Conservation (phyloP, 2,329 filamentous ascomycete species). For the Ustulina deusta region DNA sequence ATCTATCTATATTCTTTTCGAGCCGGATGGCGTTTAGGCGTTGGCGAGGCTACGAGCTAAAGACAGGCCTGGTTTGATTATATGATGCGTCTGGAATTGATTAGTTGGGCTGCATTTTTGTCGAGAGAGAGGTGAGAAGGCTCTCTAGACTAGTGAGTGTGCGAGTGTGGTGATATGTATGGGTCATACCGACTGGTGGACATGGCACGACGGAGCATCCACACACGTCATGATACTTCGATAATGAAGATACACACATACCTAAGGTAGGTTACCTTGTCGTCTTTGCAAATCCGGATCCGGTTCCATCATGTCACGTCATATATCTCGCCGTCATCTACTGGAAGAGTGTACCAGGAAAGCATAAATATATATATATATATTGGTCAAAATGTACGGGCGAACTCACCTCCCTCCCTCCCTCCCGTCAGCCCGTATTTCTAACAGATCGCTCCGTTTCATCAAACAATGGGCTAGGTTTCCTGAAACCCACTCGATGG, state of each 20-base stretch:
- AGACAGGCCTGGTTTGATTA: background rate
- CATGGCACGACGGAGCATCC: no score
- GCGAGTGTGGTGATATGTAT: background rate
- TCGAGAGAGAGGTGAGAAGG: no score
- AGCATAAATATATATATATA: conserved; percentile 4
- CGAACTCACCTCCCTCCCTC: background rate
- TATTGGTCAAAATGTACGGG: conserved; percentile 4
- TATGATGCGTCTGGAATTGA: background rate
- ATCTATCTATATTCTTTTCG: background rate
- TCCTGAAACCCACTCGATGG: conserved; percentile 3
- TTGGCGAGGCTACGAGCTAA: background rate
- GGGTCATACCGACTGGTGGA: background rate
- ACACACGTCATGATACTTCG: no score
- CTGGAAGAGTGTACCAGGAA: background rate
- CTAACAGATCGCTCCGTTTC: background rate
- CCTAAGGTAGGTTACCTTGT: background rate
- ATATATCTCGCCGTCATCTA: background rate
- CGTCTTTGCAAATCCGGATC: background rate
- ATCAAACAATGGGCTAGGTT: conserved; percentile 3
- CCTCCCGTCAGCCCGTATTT: background rate
- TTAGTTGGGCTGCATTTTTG: background rate
- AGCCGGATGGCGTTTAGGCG: conserved; percentile 22
- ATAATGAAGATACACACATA: background rate
- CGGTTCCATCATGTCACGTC: background rate
- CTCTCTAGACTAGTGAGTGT: no score